These are phyloP conservation scores for Ustilago vetiveriae DNA, from an alignment of 1,284 basidiomycete species.

Conservation along the genomic window DNA sequence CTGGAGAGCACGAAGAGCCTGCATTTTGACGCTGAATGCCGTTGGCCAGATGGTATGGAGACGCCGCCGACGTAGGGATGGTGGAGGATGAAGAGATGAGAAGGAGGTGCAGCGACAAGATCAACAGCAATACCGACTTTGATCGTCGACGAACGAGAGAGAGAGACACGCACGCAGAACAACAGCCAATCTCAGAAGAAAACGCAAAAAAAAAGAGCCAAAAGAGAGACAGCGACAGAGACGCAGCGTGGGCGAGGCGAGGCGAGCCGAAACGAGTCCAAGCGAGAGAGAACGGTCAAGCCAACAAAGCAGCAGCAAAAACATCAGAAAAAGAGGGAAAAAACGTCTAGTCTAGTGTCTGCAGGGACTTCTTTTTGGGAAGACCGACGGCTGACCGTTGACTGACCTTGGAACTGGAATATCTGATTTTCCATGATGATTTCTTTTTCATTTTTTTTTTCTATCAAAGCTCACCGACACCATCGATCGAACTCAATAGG, in stretches of 20 bases:
- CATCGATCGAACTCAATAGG: no score
- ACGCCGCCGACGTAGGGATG: constrained; percentile 15
- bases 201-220: neutral
- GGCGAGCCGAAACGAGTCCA: no score
- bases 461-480: no score
- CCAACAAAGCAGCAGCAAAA: constrained; percentile 2
- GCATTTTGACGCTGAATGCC: constrained; percentile 26
- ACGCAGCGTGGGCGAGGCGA: neutral
- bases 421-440: neutral
- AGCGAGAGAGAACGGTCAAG: constrained; percentile 1
- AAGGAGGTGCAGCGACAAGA: neutral
- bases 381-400: neutral
- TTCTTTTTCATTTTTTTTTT: no score
- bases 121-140: neutral
- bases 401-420: neutral
- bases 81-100: constrained; percentile 7
- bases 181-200: neutral
- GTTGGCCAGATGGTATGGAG: neutral
- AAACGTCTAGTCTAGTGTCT: neutral
- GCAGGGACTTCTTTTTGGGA: neutral
- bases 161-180: constrained; percentile 4
- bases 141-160: neutral
- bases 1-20: constrained; percentile 50
- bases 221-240: neutral
- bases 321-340: neutral